Evolutionary conservation across 2,329 filamentous ascomycete species (phyloP).

Genomic region (Sporothrix globosa): DNA sequence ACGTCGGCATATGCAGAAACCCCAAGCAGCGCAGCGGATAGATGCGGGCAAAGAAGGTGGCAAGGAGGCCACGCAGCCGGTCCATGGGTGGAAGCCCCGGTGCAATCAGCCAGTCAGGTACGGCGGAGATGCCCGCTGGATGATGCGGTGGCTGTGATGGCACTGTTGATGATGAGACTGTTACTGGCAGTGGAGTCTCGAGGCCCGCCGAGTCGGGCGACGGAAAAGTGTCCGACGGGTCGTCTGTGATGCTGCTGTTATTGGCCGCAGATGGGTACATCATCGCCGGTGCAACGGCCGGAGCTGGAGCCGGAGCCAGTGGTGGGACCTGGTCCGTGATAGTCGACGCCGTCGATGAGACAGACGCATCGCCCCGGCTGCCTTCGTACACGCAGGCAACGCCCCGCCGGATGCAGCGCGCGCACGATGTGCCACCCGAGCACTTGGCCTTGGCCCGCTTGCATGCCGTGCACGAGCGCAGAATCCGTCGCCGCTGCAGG

Average conservation of each 20-base stretch:
- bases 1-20: constrained; percentile 38
- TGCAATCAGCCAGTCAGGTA: constrained; percentile 25
- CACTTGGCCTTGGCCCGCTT: constrained; percentile 59
- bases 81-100: constrained; percentile 26
- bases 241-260: neutral
- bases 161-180: neutral
- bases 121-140: too few species aligned
- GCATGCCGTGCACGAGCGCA: constrained; percentile 60
- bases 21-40: constrained; percentile 38
- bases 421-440: constrained; percentile 41
- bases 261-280: neutral
- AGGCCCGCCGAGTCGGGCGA: constrained; percentile 4
- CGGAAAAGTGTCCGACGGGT: neutral
- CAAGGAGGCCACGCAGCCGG: constrained; percentile 32
- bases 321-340: neutral
- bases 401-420: constrained; percentile 21
- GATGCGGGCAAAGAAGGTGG: constrained; percentile 37
- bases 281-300: neutral
- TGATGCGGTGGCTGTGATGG: neutral
- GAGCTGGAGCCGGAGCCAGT: neutral
- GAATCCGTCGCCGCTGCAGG: constrained; percentile 29
- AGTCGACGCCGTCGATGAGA: neutral
- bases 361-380: neutral
- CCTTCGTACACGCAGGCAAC: constrained; percentile 30
- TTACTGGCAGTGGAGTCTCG: neutral